Conservation (phyloP, 306 rosid genomes). For the Arachis hypogaea region DNA sequence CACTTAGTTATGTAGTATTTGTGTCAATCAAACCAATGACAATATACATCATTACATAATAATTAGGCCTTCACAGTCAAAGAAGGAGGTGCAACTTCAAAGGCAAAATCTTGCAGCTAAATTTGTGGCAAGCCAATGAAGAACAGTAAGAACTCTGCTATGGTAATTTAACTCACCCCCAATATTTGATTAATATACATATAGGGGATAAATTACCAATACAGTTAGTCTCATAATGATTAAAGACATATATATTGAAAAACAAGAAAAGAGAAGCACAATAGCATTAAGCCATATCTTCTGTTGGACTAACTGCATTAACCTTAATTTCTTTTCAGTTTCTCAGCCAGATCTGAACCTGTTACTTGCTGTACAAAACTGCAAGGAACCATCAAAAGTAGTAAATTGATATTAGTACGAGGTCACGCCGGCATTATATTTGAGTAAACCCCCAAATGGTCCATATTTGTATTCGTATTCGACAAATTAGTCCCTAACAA, state of each 20-base stretch:
- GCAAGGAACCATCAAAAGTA: conserved; percentile 44
- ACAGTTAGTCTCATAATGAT: conserved; percentile 27
- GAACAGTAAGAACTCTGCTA: conserved; percentile 21
- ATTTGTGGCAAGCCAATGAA: conserved; percentile 32
- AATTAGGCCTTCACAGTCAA: background rate
- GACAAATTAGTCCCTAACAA: no score
- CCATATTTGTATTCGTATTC: no score
- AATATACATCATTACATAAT: conserved; percentile 1
- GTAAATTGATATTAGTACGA: conserved; percentile 14
- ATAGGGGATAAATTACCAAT: conserved; percentile 46
- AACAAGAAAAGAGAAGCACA: conserved; percentile 40
- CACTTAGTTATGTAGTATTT: background rate
- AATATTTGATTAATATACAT: conserved; percentile 53
- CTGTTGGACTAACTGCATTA: conserved; percentile 37
- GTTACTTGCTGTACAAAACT: conserved; percentile 68
- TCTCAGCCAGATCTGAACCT: conserved; percentile 56
- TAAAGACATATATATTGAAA: conserved; percentile 28
- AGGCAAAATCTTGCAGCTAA: conserved; percentile 31
- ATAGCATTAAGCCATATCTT: conserved; percentile 31
- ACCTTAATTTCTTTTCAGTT: conserved; percentile 47
- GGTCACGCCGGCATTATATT: background rate
- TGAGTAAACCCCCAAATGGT: no score
- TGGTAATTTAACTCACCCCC: conserved; percentile 50
- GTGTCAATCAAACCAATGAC: background rate
- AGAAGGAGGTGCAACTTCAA: conserved; percentile 11